Conservation (phyloP, 2,329 filamentous ascomycete species). For the Sporothrix protearum region DNA sequence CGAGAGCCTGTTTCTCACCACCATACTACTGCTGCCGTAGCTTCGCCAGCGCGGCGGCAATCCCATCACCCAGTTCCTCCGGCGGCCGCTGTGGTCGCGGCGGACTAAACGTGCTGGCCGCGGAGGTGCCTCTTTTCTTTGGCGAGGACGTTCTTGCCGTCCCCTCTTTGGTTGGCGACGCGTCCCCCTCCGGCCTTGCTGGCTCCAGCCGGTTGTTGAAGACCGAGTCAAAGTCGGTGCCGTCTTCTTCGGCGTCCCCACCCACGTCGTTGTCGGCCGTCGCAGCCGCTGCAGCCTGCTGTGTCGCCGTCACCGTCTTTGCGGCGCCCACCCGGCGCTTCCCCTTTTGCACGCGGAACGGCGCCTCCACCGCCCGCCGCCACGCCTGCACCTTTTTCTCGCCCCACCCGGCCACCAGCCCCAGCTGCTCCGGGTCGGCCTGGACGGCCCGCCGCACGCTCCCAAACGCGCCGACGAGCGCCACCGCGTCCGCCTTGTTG, state of each 20-base stretch:
- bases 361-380: slow-evolving; percentile 76
- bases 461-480: slow-evolving; percentile 87
- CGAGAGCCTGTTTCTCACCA: no score
- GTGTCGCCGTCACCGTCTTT: slow-evolving; percentile 30
- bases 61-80: slow-evolving; percentile 52
- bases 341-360: slow-evolving; percentile 74
- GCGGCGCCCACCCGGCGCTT: slow-evolving; percentile 41
- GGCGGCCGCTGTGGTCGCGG: slow-evolving; percentile 27
- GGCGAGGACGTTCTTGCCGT: slow-evolving; percentile 36
- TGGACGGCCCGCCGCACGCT: slow-evolving; percentile 84
- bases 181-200: neutral
- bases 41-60: slow-evolving; percentile 59
- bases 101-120: slow-evolving; percentile 11
- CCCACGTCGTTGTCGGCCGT: neutral
- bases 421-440: slow-evolving; percentile 79
- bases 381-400: slow-evolving; percentile 90
- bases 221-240: slow-evolving; percentile 19
- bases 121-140: slow-evolving; percentile 28
- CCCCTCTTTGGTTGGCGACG: slow-evolving; percentile 38
- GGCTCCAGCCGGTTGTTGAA: slow-evolving; percentile 13
- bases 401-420: slow-evolving; percentile 85
- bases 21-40: slow-evolving; percentile 45
- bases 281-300: no score
- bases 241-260: neutral
- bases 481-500: slow-evolving; percentile 92